These are phyloP conservation scores for Zychaea mexicana DNA, from an alignment of 371 early-diverging fungal genomes.

Conservation along the genomic window DNA sequence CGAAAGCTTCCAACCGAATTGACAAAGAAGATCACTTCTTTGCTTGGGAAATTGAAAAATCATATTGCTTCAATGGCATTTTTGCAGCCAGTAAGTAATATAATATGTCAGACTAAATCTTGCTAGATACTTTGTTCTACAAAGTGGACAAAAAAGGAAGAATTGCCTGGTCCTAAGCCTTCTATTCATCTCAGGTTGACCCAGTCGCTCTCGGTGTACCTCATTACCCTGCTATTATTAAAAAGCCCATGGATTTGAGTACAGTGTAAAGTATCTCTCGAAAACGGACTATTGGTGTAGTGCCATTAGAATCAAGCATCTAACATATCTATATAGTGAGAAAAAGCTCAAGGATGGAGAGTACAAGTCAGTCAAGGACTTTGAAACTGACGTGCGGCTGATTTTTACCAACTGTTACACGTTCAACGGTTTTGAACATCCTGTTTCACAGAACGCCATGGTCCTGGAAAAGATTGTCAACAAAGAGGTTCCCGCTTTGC, in stretches of 20 bases:
- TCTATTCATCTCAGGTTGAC: slow-evolving; percentile 57
- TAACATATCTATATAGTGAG: slow-evolving; percentile 56
- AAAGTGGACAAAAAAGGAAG: background rate
- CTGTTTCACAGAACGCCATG: slow-evolving; percentile 66
- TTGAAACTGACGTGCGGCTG: slow-evolving; percentile 73
- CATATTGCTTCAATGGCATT: slow-evolving; percentile 50
- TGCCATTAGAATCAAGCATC: background rate
- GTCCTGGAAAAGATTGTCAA: slow-evolving; percentile 54
- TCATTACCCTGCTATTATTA: slow-evolving; percentile 80
- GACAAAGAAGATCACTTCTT: slow-evolving; percentile 21
- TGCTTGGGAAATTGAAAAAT: slow-evolving; percentile 42
- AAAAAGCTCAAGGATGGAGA: slow-evolving; percentile 61
- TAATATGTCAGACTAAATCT: too few relatives aligned
- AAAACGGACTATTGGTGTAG: too few relatives aligned
- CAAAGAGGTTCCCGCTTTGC: slow-evolving; percentile 39
- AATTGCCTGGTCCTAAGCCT: too few relatives aligned
- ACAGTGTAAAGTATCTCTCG: slow-evolving; percentile 31
- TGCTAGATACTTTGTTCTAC: too few relatives aligned
- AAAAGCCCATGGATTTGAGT: slow-evolving; percentile 85
- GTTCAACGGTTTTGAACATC: slow-evolving; percentile 82
- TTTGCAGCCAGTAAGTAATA: slow-evolving; percentile 70
- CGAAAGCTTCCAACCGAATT: slow-evolving; percentile 24
- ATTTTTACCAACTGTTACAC: slow-evolving; percentile 87
- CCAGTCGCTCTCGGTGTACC: slow-evolving; percentile 80
- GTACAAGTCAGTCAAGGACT: slow-evolving; percentile 61